Evolutionary conservation across 176 grass and related monocot species (phyloP).

Genomic region (Bromus sterilis): DNA sequence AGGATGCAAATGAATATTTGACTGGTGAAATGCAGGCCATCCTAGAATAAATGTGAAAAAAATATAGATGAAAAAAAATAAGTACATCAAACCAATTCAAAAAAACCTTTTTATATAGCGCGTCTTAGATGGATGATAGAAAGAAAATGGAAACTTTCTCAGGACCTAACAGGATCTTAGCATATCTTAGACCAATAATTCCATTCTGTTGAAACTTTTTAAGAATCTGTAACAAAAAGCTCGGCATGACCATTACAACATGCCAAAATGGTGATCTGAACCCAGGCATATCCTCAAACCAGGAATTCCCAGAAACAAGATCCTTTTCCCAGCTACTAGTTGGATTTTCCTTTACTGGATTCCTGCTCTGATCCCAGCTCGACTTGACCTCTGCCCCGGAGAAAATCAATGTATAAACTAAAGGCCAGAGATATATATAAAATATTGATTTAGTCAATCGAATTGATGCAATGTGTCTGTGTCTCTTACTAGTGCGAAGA

Average conservation of each 20-base stretch:
- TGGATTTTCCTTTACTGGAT: neutral
- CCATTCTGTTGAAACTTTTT: neutral
- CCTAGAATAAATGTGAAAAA: too few relatives aligned
- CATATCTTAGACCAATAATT: neutral
- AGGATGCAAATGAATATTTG: constrained; percentile 70
- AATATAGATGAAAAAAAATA: too few relatives aligned
- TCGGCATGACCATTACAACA: neutral
- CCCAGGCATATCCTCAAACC: neutral
- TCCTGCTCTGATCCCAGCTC: neutral
- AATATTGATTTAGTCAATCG: too few relatives aligned
- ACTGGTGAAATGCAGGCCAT: constrained; percentile 87
- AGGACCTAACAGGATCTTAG: neutral
- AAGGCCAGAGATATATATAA: too few relatives aligned
- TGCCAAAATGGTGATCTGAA: too few relatives aligned
- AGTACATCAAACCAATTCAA: too few relatives aligned
- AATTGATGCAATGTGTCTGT: too few relatives aligned
- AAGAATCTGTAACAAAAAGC: neutral
- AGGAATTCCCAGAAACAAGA: neutral
- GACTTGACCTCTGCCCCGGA: neutral
- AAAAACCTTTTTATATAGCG: too few relatives aligned
- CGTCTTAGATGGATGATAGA: too few relatives aligned
- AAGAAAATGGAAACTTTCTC: too few relatives aligned
- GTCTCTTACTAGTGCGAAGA: too few relatives aligned
- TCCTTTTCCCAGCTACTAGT: neutral
- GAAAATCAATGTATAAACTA: neutral